Evolutionary conservation across 371 early-diverging fungal genomes (phyloP), one percentile per base, ranked within the genome.

Genomic region (Mucor circinelloides): DNA sequence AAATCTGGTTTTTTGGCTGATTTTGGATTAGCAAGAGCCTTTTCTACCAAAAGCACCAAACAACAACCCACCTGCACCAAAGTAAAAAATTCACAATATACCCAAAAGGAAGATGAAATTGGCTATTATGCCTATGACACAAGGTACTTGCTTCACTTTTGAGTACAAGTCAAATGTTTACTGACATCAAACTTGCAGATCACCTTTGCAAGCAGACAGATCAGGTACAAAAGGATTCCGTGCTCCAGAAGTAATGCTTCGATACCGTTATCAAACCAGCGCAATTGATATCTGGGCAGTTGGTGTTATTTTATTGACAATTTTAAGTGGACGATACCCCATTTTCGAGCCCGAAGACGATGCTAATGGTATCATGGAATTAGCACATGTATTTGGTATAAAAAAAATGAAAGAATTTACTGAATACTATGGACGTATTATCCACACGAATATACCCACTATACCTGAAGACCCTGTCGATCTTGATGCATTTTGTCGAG

Each of bases 191-290:
- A 31, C 52, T n/a, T n/a, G 13, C 69, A 83, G 96, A 58, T 94
- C 93, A 8, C 64, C 78, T 9, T 75, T 97, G 7, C 80, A 86
- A 42, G 99, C 98, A 1, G 91, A 91, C 64, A 89, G 99, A n/a
- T 99, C 98, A 13, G 99, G 99, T 15, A 99, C 99, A 1, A 82
- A 98, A 57, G 99, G 99, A 23, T 99, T 98, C 70, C 85, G 99
- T 25, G 97, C 99, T 6, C 99, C 99, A 0, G 99, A 99, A 74
- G 92, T 93, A 80, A 58, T 77, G 19, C 23, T 60, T 3, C 38
- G 52, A 31, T 62, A 52, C 36, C 10, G 30, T 19, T 36, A 46
- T n/a, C 54, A 71, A 59, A 67, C 44, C 38, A 46, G 58, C 65
- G 86, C 91, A 0, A 89, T 96, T 34, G 97, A 96, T 76, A 82